Base-by-base conservation (phyloP, 2,329 filamentous ascomycete species). In the Diatrype stigma region DNA sequence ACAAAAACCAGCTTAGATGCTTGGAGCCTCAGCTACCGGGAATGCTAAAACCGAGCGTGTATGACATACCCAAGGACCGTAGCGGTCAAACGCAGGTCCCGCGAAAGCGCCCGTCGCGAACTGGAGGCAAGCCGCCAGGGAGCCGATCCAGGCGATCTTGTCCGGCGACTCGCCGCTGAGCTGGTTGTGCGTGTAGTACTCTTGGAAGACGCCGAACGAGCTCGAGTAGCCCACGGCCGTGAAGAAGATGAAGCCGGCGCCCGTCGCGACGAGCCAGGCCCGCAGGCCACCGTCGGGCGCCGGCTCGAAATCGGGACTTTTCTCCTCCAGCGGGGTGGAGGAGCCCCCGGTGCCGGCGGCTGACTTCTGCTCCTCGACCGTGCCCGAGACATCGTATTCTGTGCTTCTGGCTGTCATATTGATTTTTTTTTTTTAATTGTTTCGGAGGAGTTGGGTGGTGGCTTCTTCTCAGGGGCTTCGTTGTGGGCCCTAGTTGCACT, bases 121-220 rank as follows among this genome's bases (percentile, higher is more conserved):
- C 47, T 64, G 58, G 21, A 68, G 61, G 50, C 67, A 69, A 1
- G 54, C 52, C 8, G 58, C 44, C 7, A 69, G 52, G 10, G 65
- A 67, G n/a, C 68, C 66, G 32, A 72, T 70, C 70, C 69, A 72
- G 6, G 70, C 58, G 17, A 71, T 63, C 14, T 60, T 56, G 50
- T 64, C 62, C 3, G 58, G 54, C 11, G 61, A 60, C 42, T 64
- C 47, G 40, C 59, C 53, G 4, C 35, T 21, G 6, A 71, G 58
- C 26, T 63, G 56, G 42, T 69, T 55, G 2, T 51, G 46, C 22
- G 62, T 40, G 55, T 68, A 70, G 53, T 64, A 70, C 26, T 68
- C 57, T 49, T 67, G 62, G 48, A 71, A 73, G 7, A 64, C 57
- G 5, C 71, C 70, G 49, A 71, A 73, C 0, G 67, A 67, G 56